Conservation (phyloP, 2,329 filamentous ascomycete species). For the Bipolaris zeicola region DNA sequence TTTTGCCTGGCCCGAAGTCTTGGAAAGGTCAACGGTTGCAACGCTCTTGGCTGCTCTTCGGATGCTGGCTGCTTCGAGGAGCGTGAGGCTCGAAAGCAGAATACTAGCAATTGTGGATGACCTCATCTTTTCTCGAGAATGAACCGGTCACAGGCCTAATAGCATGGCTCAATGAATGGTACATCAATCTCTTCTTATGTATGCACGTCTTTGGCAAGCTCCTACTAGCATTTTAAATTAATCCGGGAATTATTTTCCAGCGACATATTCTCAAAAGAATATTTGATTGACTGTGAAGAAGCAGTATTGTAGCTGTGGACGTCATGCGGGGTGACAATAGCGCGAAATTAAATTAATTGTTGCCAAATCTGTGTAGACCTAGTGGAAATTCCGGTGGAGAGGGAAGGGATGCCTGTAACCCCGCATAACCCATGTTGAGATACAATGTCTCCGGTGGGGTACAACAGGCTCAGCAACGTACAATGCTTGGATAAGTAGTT, state of each 20-base stretch:
- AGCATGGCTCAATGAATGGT: neutral
- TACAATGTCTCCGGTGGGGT: neutral
- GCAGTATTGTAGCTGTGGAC: neutral
- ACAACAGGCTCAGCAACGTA: neutral
- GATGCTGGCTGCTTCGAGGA: neutral
- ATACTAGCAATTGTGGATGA: neutral
- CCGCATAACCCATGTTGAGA: neutral
- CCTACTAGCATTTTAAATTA: neutral
- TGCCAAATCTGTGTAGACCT: neutral
- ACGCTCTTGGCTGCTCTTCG: slow-evolving; percentile 1
- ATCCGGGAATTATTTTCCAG: neutral
- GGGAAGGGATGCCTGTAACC: neutral
- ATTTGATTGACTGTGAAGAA: neutral
- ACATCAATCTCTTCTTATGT: neutral
- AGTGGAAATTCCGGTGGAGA: neutral
- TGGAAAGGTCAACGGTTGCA: slow-evolving; percentile 18
- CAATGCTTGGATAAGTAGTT: neutral
- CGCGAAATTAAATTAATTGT: neutral
- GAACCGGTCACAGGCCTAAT: neutral
- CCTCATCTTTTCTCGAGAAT: neutral
- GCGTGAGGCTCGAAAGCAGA: neutral
- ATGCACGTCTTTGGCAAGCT: neutral
- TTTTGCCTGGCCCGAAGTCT: slow-evolving; percentile 33
- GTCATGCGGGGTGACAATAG: neutral
- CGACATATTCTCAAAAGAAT: neutral